Percentiles rank a stretch among this genome's conserved stretches.
These are phyloP conservation scores for Oehlia diaphana DNA, from an alignment of 192 early-diverging fungal genomes.

Conservation along the genomic window DNA sequence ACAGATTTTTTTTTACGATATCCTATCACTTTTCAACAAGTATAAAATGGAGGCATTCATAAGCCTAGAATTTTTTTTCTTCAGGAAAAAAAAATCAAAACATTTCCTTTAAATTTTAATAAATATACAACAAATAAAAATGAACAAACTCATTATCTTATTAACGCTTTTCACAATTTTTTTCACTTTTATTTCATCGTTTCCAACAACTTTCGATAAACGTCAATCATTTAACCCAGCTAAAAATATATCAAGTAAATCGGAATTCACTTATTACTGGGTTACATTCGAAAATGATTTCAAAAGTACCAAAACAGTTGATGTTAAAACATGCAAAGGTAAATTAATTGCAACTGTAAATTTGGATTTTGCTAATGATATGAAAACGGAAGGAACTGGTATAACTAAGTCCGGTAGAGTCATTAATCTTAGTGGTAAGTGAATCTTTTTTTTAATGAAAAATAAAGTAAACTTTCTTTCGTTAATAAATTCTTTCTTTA, in stretches of 20 bases:
- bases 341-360: not conserved
- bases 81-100: not conserved
- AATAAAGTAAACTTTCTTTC: not conserved
- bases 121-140: not conserved
- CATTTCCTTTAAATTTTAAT: not conserved
- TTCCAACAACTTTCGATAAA: not conserved
- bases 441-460: not conserved
- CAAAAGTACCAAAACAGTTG: not conserved
- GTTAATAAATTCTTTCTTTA: not conserved
- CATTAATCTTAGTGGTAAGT: not conserved
- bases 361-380: not conserved
- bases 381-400: not conserved
- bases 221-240: not conserved
- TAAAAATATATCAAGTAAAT: not conserved
- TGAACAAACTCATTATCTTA: not conserved
- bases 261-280: not conserved
- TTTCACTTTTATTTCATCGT: not conserved
- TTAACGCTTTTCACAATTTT: not conserved
- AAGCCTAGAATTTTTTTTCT: not conserved
- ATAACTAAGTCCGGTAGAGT: not conserved
- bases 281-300: not conserved
- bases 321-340: not conserved
- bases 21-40: not conserved
- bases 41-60: not conserved
- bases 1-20: too few relatives aligned